Evolutionary conservation across 345 rosid species (phyloP), one percentile per base, ranked within the genome.

Genomic region (Cardiospermum halicacabum): DNA sequence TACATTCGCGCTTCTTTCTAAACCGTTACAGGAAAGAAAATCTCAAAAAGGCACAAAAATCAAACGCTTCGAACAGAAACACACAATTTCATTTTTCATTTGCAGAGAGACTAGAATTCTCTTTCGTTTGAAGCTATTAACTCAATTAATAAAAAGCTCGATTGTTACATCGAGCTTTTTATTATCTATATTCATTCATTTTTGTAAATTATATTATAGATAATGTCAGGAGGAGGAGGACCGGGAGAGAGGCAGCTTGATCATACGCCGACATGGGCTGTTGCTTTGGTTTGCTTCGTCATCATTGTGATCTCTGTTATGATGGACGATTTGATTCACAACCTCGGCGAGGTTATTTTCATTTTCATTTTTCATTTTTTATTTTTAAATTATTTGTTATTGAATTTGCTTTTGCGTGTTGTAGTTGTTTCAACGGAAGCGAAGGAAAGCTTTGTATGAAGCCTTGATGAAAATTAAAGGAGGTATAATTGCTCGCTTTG

Each of bases 251-350:
- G 97, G 77, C 83, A 89, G 81, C 95, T 91, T 21, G 97, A 94
- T 71, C 84, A 84, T 73, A 94, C 97, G 1, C 99, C 99, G 0
- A 91, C 96, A 8, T 91, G 99, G 99, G 96, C 99, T 3, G 96
- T 94, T 15, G 69, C 99, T 1, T 72, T 74, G 11, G 93, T 94
- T 77, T 83, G 85, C 69, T 86, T 86, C 15, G 72, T 75, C 24
- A 94, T 91, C 55, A 58, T 91, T 60, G 0, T 89, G 19, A 68
- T 94, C 71, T 94, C 99, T 10, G 87, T 94, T 58, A 13, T 75
- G 24, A 60, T 94, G 58, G 99, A 94, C 68, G 77, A 80, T 49
- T 26, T 78, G 73, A 76, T 94, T 75, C 96, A 91, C 69, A 19
- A 42, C 8, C 48, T 75, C 42, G 99, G 84, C 60, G 62, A 72